Conservation (phyloP, 441 rosid genomes). For the Populus hybrid region DNA sequence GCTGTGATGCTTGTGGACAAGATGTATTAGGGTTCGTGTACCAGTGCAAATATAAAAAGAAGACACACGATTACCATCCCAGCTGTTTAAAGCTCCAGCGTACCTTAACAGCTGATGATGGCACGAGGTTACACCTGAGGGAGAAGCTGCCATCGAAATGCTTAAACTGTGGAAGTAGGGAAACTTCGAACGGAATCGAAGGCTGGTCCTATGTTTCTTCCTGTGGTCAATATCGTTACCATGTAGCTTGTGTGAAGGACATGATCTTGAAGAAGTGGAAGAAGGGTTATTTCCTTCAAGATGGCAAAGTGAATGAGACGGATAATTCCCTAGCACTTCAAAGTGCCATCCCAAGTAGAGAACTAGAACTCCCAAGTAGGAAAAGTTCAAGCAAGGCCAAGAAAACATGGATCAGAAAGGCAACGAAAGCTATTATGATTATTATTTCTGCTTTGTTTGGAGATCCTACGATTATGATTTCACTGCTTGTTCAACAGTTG, state of each 20-base stretch:
- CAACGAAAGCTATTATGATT: background rate
- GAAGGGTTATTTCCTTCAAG: background rate
- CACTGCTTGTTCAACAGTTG: background rate
- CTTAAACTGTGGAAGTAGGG: background rate
- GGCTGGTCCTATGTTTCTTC: slow-evolving; percentile 1
- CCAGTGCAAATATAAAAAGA: slow-evolving; percentile 12
- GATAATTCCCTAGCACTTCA: background rate
- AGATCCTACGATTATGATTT: background rate
- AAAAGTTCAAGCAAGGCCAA: background rate
- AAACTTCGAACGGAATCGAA: background rate
- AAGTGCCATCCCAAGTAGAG: background rate
- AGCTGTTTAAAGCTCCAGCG: slow-evolving; percentile 19
- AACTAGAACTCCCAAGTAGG: background rate
- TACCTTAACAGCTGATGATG: background rate
- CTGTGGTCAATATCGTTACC: background rate
- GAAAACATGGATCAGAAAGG: background rate
- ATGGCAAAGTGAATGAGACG: background rate
- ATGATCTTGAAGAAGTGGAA: background rate
- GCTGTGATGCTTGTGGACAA: slow-evolving; percentile 25
- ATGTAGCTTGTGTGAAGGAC: slow-evolving; percentile 1
- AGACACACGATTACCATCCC: slow-evolving; percentile 26
- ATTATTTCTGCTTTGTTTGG: background rate
- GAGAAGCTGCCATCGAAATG: slow-evolving; percentile 1
- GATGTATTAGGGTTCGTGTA: slow-evolving; percentile 25
- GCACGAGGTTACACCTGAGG: background rate